These are phyloP conservation scores for Kodamaea laetipori DNA, from an alignment of 805 yeast species.

Conservation along the genomic window DNA sequence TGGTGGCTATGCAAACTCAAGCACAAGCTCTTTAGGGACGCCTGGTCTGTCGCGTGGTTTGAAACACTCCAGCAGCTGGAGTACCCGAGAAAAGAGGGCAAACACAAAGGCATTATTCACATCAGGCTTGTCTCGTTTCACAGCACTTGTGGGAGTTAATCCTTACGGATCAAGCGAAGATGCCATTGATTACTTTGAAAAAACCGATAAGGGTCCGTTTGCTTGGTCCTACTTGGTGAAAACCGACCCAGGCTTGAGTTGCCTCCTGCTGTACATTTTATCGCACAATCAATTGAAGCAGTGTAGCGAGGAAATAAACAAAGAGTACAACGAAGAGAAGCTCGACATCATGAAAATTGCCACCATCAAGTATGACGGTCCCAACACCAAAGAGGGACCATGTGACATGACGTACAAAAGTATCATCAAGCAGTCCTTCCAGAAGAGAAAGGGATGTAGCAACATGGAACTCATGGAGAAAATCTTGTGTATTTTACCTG, in stretches of 20 bases:
- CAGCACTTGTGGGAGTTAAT: constrained; percentile 9
- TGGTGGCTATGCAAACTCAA: too few species aligned
- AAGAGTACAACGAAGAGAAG: not conserved
- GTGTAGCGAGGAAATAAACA: constrained; percentile 6
- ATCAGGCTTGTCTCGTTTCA: not conserved
- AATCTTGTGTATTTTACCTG: constrained; percentile 18
- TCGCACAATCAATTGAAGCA: constrained; percentile 2
- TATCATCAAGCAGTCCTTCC: constrained; percentile 13
- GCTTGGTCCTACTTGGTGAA: constrained; percentile 12
- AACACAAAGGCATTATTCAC: not conserved
- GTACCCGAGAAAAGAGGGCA: not conserved
- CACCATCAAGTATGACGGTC: constrained; percentile 5
- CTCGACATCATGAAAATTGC: constrained; percentile 13
- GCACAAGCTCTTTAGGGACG: too few species aligned
- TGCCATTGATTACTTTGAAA: constrained; percentile 9
- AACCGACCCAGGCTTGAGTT: constrained; percentile 7
- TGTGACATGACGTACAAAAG: constrained; percentile 5
- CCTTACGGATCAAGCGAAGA: constrained; percentile 4
- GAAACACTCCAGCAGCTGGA: too few species aligned
- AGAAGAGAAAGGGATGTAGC: constrained; percentile 2
- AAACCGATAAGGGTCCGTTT: constrained; percentile 8
- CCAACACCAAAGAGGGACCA: not conserved
- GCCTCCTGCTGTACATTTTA: constrained; percentile 9
- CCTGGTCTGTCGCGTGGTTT: too few species aligned
- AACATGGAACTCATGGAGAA: constrained; percentile 10